Percentiles rank a stretch among this genome's conserved stretches.
Evolutionary conservation across 345 rosid species (phyloP).

Genomic region (Aquilaria malaccensis): DNA sequence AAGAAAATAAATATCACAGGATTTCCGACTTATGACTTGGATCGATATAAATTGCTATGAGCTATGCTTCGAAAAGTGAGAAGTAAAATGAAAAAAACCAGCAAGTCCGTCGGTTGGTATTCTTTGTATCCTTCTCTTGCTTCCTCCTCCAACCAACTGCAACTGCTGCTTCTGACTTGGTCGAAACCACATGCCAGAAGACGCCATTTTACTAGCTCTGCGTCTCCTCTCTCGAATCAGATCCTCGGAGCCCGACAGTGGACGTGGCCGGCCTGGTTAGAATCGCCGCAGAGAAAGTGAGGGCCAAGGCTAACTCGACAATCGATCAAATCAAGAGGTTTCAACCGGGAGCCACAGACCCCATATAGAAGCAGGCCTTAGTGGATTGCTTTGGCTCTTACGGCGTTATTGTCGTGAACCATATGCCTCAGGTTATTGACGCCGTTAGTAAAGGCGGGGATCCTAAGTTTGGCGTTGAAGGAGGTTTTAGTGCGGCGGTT

Average conservation of each 20-base stretch:
- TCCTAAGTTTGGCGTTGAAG: conserved; percentile 42
- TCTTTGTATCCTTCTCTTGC: not conserved
- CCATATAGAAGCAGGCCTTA: conserved; percentile 40
- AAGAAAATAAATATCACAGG: too few species aligned
- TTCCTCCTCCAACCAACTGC: not conserved
- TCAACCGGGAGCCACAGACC: conserved; percentile 35
- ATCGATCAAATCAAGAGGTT: conserved; percentile 34
- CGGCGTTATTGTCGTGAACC: conserved; percentile 60
- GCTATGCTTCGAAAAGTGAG: too few species aligned
- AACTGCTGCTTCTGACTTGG: not conserved
- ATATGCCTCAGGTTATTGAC: conserved; percentile 63
- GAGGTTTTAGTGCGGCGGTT: conserved; percentile 38
- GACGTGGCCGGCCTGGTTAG: conserved; percentile 23
- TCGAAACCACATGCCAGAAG: conserved; percentile 24
- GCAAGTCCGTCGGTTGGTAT: too few species aligned
- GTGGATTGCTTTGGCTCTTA: conserved; percentile 67
- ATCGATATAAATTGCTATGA: too few species aligned
- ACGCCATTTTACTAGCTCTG: conserved; percentile 26
- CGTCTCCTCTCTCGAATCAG: conserved; percentile 18
- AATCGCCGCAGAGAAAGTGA: conserved; percentile 21
- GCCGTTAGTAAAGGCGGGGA: conserved; percentile 39
- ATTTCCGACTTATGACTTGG: too few species aligned
- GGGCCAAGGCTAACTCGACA: conserved; percentile 11
- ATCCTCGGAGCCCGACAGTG: conserved; percentile 26
- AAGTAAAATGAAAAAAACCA: too few species aligned